Evolutionary conservation across 1,284 basidiomycete genomes (phyloP).

Genomic region (Pyrrhoderma lamaoense): DNA sequence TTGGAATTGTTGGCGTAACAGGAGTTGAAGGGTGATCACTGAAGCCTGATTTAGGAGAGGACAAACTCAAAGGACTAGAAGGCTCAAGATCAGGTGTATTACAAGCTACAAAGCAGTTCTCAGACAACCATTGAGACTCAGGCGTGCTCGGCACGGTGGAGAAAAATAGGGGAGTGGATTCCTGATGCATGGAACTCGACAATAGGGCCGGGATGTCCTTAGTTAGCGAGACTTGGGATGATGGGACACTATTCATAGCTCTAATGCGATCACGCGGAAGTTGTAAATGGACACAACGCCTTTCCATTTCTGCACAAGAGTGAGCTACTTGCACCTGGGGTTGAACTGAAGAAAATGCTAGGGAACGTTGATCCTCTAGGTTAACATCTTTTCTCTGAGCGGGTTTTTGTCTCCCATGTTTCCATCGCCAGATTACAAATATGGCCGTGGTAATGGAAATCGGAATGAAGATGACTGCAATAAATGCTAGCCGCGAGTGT

Average conservation of each 20-base stretch:
- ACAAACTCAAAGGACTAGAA: background rate
- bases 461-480: conserved; percentile 5
- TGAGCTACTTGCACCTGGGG: conserved; percentile 5
- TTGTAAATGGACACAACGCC: background rate
- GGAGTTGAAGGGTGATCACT: background rate
- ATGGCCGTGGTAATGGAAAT: background rate
- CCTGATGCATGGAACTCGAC: background rate
- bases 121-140: background rate
- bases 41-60: too few species aligned
- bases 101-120: background rate
- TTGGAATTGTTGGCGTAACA: background rate
- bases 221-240: background rate
- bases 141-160: background rate
- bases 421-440: background rate
- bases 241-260: conserved; percentile 14
- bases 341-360: background rate
- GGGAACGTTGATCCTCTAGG: too few species aligned
- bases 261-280: conserved; percentile 15
- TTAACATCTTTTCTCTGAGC: background rate
- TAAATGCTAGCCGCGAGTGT: conserved; percentile 1
- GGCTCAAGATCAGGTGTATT: background rate
- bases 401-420: conserved; percentile 1
- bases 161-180: conserved; percentile 1
- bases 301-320: background rate
- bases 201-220: too few species aligned